Conservation (phyloP, 2,329 filamentous ascomycete species). For the Colletotrichum sojae region DNA sequence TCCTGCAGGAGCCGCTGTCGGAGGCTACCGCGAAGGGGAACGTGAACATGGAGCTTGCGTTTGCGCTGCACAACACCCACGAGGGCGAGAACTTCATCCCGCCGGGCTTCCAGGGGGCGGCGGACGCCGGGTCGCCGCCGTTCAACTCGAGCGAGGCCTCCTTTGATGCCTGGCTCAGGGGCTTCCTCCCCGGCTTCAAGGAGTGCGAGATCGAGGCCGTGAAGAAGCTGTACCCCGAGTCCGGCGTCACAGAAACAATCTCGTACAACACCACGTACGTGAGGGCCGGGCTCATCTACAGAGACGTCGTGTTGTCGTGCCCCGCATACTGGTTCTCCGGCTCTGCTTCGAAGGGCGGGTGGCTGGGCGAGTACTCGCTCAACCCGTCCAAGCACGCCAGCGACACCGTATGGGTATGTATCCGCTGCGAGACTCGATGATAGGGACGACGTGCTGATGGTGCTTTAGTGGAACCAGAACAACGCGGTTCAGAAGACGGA, state of each 20-base stretch:
- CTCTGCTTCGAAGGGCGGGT: conserved; percentile 60
- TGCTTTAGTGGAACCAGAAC: conserved; percentile 67
- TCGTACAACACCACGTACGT: conserved; percentile 65
- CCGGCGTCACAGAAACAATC: conserved; percentile 63
- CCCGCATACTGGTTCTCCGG: conserved; percentile 70
- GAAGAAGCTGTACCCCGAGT: conserved; percentile 61
- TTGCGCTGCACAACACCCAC: conserved; percentile 73
- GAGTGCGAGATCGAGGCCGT: conserved; percentile 54
- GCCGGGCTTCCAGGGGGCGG: conserved; percentile 56
- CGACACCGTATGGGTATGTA: conserved; percentile 68
- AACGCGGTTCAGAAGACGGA: conserved; percentile 66
- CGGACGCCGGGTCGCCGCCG: conserved; percentile 51
- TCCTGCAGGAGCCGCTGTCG: conserved; percentile 64
- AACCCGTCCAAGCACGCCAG: conserved; percentile 70
- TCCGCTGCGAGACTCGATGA: neutral
- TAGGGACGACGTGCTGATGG: conserved; percentile 9
- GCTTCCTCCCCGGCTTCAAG: conserved; percentile 66
- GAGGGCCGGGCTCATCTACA: conserved; percentile 69
- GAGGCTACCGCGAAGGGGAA: conserved; percentile 52
- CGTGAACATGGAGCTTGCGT: conserved; percentile 62
- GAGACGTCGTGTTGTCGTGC: conserved; percentile 72
- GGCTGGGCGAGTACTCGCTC: conserved; percentile 73
- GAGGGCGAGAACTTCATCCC: conserved; percentile 76
- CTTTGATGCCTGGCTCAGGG: conserved; percentile 67
- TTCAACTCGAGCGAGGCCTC: conserved; percentile 65